Conservation (phyloP, 257 asterid species). For the Nicotiana attenuata region DNA sequence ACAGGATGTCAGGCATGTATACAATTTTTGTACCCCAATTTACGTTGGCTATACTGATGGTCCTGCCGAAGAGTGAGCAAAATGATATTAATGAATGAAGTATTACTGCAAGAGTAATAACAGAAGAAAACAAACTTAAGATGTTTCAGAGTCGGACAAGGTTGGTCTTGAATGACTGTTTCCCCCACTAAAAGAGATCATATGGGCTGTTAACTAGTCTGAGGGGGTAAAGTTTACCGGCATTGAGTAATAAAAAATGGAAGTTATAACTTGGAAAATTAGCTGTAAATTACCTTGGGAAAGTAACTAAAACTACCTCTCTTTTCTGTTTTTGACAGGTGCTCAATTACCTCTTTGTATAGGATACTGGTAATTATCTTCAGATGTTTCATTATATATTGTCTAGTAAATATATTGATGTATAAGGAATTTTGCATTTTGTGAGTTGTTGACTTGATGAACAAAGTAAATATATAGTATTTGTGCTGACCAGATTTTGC, state of each 20-base stretch:
- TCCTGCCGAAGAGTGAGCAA: background rate
- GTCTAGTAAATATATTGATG: background rate
- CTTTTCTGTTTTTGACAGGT: background rate
- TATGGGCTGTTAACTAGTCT: background rate
- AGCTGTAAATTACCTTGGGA: background rate
- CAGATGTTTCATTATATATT: background rate
- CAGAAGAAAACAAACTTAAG: background rate
- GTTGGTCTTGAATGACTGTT: background rate
- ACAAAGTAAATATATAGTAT: background rate
- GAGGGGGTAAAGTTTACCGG: background rate
- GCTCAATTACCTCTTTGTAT: background rate
- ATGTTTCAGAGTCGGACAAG: background rate
- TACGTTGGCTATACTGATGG: background rate
- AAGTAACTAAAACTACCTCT: background rate
- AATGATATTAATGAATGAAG: background rate
- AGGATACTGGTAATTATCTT: background rate
- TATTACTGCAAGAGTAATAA: background rate
- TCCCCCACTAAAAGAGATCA: background rate
- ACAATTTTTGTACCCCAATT: background rate
- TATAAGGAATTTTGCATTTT: background rate
- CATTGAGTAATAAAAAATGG: background rate
- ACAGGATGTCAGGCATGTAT: background rate
- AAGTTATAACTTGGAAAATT: background rate
- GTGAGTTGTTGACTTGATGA: background rate
- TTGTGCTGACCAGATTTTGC: constrained; percentile 80